Evolutionary conservation across 768 basidiomycete genomes (phyloP).

Genomic region (Dioszegia hungarica): DNA sequence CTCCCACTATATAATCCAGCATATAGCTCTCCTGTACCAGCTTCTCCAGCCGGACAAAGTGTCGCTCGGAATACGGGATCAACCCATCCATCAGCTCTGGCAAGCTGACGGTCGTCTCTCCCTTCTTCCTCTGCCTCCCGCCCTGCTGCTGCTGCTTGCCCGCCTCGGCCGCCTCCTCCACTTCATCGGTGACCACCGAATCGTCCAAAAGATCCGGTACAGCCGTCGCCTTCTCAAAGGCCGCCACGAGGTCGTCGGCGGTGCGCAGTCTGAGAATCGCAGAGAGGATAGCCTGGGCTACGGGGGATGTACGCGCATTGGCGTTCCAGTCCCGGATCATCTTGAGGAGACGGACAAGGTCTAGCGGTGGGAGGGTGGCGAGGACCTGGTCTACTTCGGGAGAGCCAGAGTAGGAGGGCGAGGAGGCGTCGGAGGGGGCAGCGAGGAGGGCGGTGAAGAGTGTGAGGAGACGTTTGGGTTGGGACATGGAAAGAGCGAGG

Average conservation of each 20-base stretch:
- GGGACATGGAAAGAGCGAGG: conserved; percentile 85
- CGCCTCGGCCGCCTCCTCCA: too few relatives aligned
- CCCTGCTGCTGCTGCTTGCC: too few relatives aligned
- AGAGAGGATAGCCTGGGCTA: conserved; percentile 79
- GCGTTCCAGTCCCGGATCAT: conserved; percentile 92
- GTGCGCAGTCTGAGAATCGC: conserved; percentile 72
- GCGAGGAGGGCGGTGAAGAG: conserved; percentile 60
- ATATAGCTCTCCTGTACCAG: conserved; percentile 93
- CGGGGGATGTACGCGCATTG: conserved; percentile 74
- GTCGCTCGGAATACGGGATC: conserved; percentile 91
- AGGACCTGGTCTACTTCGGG: conserved; percentile 74
- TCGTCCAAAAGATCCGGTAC: conserved; percentile 6
- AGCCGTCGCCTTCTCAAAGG: conserved; percentile 53
- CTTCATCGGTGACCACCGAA: conserved; percentile 14
- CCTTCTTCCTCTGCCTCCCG: conserved; percentile 17
- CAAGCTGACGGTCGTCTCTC: conserved; percentile 5
- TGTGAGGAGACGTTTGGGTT: conserved; percentile 74
- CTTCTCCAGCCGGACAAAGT: conserved; percentile 76
- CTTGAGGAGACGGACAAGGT: conserved; percentile 72
- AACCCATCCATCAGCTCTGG: conserved; percentile 69
- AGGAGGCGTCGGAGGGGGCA: not conserved
- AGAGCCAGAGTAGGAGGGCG: conserved; percentile 1
- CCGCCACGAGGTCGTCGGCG: conserved; percentile 66
- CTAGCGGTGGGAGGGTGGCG: conserved; percentile 62
- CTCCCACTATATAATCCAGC: conserved; percentile 63